A percentile compares a stretch with the other conserved stretches of the same genome.
Evolutionary conservation across 768 basidiomycete genomes (phyloP).

Genomic region (Brasilioporus rufonigricans): DNA sequence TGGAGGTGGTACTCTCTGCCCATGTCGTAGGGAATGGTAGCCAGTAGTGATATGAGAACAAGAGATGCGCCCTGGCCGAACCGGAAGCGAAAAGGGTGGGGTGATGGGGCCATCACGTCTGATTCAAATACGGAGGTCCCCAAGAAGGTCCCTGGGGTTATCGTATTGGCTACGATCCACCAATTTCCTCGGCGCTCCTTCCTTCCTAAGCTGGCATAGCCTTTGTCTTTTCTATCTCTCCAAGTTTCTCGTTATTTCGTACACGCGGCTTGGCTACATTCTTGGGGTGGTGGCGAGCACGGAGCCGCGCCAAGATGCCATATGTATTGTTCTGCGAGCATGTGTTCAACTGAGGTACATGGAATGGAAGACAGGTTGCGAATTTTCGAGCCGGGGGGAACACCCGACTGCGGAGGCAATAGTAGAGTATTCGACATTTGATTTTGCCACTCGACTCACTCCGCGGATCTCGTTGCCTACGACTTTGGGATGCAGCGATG

Average conservation of each 20-base stretch:
- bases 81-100: neutral
- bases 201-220: constrained; percentile 14
- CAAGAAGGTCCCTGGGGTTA: constrained; percentile 6
- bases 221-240: constrained; percentile 3
- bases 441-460: constrained; percentile 1
- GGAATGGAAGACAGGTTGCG: constrained; percentile 16
- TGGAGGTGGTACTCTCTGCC: neutral
- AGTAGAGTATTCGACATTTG: constrained; percentile 15
- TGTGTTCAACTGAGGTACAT: constrained; percentile 8
- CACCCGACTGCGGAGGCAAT: constrained; percentile 9
- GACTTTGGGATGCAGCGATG: constrained; percentile 8
- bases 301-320: constrained; percentile 3
- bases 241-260: neutral
- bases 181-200: constrained; percentile 14
- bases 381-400: constrained; percentile 1
- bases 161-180: constrained; percentile 5
- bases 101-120: constrained; percentile 4
- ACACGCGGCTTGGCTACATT: constrained; percentile 8
- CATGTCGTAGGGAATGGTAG: neutral
- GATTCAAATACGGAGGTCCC: constrained; percentile 8
- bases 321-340: neutral
- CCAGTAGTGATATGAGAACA: neutral
- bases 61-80: neutral
- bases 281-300: constrained; percentile 3
- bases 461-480: constrained; percentile 20